Percentiles rank a stretch among this genome's conserved stretches.
Conservation (phyloP, 2,329 filamentous ascomycete species). For the Endocalyx cinctus region DNA sequence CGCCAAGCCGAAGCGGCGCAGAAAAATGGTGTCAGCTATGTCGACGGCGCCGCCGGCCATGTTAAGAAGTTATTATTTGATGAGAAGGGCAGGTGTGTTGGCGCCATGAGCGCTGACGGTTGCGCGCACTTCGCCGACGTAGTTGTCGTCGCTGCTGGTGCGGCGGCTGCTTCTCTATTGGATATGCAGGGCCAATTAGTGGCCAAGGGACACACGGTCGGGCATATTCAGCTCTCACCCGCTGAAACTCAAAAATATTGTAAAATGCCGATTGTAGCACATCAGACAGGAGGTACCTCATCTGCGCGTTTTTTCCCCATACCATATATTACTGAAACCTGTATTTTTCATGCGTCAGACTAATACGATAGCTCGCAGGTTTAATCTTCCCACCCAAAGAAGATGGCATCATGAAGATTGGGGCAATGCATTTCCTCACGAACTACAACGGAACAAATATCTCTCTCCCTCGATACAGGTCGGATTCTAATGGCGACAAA, state of each 20-base stretch:
- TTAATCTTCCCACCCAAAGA: not conserved
- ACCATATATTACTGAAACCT: not conserved
- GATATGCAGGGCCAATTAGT: slow-evolving; percentile 48
- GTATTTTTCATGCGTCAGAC: not conserved
- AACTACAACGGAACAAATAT: not conserved
- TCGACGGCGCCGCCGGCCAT: slow-evolving; percentile 35
- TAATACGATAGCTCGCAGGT: not conserved
- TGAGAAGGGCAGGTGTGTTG: slow-evolving; percentile 31
- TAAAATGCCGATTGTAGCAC: not conserved
- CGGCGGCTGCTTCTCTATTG: slow-evolving; percentile 40
- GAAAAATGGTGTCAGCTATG: slow-evolving; percentile 41
- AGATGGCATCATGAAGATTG: slow-evolving; percentile 1
- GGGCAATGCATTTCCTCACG: not conserved
- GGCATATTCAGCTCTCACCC: slow-evolving; percentile 42
- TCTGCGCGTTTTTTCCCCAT: not conserved
- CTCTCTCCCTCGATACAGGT: slow-evolving; percentile 1
- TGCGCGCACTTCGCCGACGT: slow-evolving; percentile 34
- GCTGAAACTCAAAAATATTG: slow-evolving; percentile 23
- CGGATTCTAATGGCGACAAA: not conserved
- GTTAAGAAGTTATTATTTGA: slow-evolving; percentile 34
- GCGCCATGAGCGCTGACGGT: slow-evolving; percentile 39
- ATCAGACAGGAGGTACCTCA: not conserved
- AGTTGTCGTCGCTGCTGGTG: slow-evolving; percentile 45
- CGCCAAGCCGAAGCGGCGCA: slow-evolving; percentile 40
- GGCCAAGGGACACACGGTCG: slow-evolving; percentile 51